These are phyloP conservation scores for Evansstolkia leycettana DNA, from an alignment of 495 filamentous ascomycete genomes.

Conservation along the genomic window DNA sequence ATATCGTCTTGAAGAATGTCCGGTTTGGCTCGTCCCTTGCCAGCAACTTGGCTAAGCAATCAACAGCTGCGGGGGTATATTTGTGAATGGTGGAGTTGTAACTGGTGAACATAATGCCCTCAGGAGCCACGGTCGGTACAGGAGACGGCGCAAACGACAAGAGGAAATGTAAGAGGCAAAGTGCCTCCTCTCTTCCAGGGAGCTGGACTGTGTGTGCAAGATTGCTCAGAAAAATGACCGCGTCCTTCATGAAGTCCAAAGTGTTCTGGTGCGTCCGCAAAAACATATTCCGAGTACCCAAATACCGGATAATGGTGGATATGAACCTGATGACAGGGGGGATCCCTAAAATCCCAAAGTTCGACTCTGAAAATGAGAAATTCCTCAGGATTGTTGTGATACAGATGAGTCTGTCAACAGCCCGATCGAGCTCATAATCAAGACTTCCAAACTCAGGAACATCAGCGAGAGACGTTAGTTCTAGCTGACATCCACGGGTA, in stretches of 20 bases:
- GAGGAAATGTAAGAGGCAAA: constrained; percentile 78
- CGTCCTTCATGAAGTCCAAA: constrained; percentile 93
- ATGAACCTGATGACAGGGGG: constrained; percentile 68
- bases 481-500: constrained; percentile 58
- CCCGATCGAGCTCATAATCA: constrained; percentile 73
- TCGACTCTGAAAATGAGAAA: constrained; percentile 71
- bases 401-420: constrained; percentile 76
- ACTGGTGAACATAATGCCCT: constrained; percentile 58
- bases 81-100: constrained; percentile 73
- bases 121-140: constrained; percentile 37
- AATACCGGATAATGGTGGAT: constrained; percentile 65
- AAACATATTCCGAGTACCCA: constrained; percentile 83
- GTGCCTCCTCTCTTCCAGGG: constrained; percentile 77
- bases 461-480: constrained; percentile 56
- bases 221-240: constrained; percentile 80
- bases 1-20: constrained; percentile 66
- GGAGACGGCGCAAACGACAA: constrained; percentile 76
- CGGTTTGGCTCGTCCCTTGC: constrained; percentile 91
- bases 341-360: constrained; percentile 59
- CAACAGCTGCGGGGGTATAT: constrained; percentile 80
- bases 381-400: constrained; percentile 90
- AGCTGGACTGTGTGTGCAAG: constrained; percentile 68
- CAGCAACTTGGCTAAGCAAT: constrained; percentile 81
- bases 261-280: constrained; percentile 70
- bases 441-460: constrained; percentile 61